Conservation (phyloP, 2,329 filamentous ascomycete genomes). For the Exophiala bonariae region DNA sequence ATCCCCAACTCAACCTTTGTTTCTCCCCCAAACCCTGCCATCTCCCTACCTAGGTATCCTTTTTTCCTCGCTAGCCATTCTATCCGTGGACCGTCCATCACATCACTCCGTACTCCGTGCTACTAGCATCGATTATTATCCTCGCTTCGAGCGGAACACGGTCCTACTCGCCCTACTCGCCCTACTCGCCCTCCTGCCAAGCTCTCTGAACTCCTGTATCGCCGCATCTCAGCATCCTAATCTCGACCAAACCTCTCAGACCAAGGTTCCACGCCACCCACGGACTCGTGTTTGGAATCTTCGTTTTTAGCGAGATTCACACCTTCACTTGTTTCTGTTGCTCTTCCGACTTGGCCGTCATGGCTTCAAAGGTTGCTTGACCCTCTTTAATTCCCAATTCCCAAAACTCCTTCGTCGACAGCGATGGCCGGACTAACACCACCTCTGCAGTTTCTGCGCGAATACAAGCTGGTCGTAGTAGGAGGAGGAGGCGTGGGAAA, state of each 20-base stretch:
- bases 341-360: constrained; percentile 17
- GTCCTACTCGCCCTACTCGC: background rate
- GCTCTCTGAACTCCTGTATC: constrained; percentile 12
- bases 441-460: constrained; percentile 69
- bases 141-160: background rate
- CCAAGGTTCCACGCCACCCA: constrained; percentile 14
- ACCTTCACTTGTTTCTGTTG: constrained; percentile 2
- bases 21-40: too few species aligned
- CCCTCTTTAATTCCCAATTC: constrained; percentile 11
- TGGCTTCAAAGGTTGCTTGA: constrained; percentile 43
- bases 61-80: too few species aligned
- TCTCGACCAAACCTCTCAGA: too few species aligned
- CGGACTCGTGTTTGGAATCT: constrained; percentile 15
- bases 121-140: background rate
- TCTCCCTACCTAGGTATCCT: too few species aligned
- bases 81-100: too few species aligned
- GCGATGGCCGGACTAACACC: constrained; percentile 36
- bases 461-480: constrained; percentile 96
- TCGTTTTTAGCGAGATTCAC: constrained; percentile 18
- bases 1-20: too few species aligned
- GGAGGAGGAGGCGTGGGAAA: constrained; percentile 98
- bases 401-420: constrained; percentile 2
- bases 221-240: too few species aligned
- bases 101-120: too few species aligned
- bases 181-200: constrained; percentile 11